Base-by-base conservation (phyloP, 495 filamentous ascomycete genomes). In the Aspergillus taichungensis region DNA sequence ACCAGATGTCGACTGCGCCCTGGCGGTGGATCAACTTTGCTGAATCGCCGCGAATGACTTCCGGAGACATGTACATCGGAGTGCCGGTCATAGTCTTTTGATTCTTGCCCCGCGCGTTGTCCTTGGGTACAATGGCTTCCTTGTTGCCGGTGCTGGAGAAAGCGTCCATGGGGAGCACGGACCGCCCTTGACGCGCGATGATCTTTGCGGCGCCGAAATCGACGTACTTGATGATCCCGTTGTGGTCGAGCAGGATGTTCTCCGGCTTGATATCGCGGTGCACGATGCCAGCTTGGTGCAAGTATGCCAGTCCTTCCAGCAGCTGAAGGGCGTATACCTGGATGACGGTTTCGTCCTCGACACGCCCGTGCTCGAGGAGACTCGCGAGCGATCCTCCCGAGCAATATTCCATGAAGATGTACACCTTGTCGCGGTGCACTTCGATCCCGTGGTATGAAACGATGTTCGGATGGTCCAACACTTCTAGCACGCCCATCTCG, bases 401-500 rank as follows among this genome's bases (percentile, higher is more conserved):
- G 56, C 92, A 98, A 62, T 94, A 96, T 63, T 98, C 92, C 92
- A 98, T 98, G 66, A 98, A 98, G 52, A 98, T 94, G 66, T 97
- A 98, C 6, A 97, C 94, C 56, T 95, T 95, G 71, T 98, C 92
- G 33, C 92, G 79, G 63, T 97, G 92, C 3, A 96, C 92, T 61
- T 98, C 92, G 56, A 98, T 96, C 39, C 92, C 92, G 56, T 91
- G 90, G 65, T 98, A 98, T 6, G 87, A 88, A 6, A 98, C 92
- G 36, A 98, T 90, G 57, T 98, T 97, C 6, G 94, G 94, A 57
- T 97, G 92, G 57, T 96, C 88, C 18, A 98, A 74, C 0, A 95
- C 82, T 65, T 96, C 90, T 10, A 98, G 73, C 13, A 98, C 92
- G 37, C 82, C 82, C 90, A 97, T 96, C 62, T 98, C 92, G 57